Base-by-base conservation (phyloP, 2,329 filamentous ascomycete species). In the Arthrobotrys conoides region DNA sequence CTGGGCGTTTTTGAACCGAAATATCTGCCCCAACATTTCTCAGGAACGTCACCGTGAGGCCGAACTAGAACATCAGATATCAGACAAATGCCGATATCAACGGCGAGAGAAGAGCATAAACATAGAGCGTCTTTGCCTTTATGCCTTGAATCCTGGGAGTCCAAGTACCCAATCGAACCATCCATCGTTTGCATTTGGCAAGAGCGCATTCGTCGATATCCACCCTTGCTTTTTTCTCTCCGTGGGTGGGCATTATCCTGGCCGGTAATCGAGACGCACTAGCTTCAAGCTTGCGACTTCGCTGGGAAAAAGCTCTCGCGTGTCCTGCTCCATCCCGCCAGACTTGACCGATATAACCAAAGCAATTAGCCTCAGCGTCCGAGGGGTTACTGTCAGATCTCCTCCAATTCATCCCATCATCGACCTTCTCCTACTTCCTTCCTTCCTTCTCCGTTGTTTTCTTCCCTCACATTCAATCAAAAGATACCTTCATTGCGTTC, bases 381-480 rank as follows among this genome's bases (percentile, higher is more conserved):
- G 64, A 63, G 69, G 63, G 66, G 71, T 79, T 65, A 67, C 57
- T 79, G 73, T 76, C 44, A 48, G 70, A 70, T 51, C 59, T 75
- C 55, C 65, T 51, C 22, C 14, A 61, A 38, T 22, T 33, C 55
- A 53, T 79, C 67, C 82, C 59, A 49, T 67, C 49, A 10, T 77
- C 51, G 22, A 46, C 38, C 22, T 33, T 61, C 81, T 82, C 82
- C 82, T 76, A 80, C 78, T 82, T 76, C 79, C 81, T 80, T 79
- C 80, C 67, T 48, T 22, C 44, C 16, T 14, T 51, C 76, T 80
- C 63, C 20, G 20, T 51, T 24, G 72, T 81, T 64, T 46, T 20
- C 44, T 20, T 18, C 44, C n/a, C 76, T 75, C 79, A 36, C 10
- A 44, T 27, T n/a, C 33, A 61, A 41, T 44, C 71, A 64, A 78